These are phyloP conservation scores for Pterulicium gracile DNA, from an alignment of 1,284 basidiomycete species.

Conservation along the genomic window DNA sequence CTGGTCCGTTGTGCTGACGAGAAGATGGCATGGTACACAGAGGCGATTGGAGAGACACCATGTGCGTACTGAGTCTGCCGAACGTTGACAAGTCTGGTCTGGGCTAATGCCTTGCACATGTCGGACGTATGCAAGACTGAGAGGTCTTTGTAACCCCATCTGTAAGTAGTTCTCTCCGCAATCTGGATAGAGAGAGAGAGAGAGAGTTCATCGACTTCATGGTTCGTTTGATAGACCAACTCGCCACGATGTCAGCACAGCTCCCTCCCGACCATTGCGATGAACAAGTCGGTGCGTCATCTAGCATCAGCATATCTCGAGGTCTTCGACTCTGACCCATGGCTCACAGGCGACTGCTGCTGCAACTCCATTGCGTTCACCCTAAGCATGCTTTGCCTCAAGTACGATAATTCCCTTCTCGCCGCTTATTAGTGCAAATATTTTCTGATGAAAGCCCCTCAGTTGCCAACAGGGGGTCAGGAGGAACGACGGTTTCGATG, in stretches of 20 bases:
- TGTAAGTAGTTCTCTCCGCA: not conserved
- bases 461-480: not conserved
- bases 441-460: not conserved
- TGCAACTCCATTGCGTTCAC: not conserved
- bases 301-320: too few relatives aligned
- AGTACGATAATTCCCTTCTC: not conserved
- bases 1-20: not conserved
- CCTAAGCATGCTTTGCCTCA: not conserved
- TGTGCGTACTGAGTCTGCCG: too few relatives aligned
- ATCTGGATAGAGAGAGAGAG: too few relatives aligned
- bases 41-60: not conserved
- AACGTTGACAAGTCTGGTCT: too few relatives aligned
- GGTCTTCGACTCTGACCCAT: not conserved
- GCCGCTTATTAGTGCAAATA: too few relatives aligned
- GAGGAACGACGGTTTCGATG: not conserved
- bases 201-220: not conserved
- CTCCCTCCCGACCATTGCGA: not conserved
- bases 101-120: too few relatives aligned
- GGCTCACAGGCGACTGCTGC: not conserved
- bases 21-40: not conserved
- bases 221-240: not conserved
- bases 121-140: not conserved
- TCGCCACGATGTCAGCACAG: not conserved
- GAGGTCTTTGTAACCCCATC: not conserved
- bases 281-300: not conserved